A percentile compares a stretch with the other conserved stretches of the same genome.
These are phyloP conservation scores for Amborella trichopoda DNA, from an alignment of 164 flowering plant species.

Conservation along the genomic window DNA sequence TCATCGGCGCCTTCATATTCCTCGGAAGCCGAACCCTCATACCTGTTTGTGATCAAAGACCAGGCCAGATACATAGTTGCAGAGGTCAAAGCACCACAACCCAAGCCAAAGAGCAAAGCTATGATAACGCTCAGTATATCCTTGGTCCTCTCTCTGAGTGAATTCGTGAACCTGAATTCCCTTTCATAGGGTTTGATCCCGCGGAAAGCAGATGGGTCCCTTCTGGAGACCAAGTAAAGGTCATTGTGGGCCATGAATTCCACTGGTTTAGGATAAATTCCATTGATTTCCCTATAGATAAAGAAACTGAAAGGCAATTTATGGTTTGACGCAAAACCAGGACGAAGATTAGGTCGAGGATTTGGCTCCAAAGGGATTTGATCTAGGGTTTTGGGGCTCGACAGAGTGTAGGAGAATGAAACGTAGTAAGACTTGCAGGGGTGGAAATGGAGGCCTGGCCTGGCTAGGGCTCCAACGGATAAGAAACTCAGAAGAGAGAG, in stretches of 20 bases:
- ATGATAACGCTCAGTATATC: constrained; percentile 33
- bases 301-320: constrained; percentile 7
- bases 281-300: constrained; percentile 6
- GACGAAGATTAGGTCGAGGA: background rate
- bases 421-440: constrained; percentile 35
- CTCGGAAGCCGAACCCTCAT: constrained; percentile 10
- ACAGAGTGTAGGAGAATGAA: constrained; percentile 18
- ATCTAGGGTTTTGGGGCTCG: constrained; percentile 2
- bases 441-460: constrained; percentile 29
- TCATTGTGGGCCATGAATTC: constrained; percentile 2
- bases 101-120: constrained; percentile 35
- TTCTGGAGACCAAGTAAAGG: background rate
- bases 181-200: background rate
- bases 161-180: constrained; percentile 2
- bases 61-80: constrained; percentile 34
- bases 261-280: background rate
- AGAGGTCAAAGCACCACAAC: constrained; percentile 40
- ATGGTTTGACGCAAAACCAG: background rate
- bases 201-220: background rate
- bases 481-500: constrained; percentile 4
- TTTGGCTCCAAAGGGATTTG: constrained; percentile 4
- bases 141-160: constrained; percentile 23
- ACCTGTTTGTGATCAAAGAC: constrained; percentile 23
- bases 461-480: constrained; percentile 16
- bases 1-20: constrained; percentile 12